A percentile compares a stretch with the other conserved stretches of the same genome.
Evolutionary conservation across 768 basidiomycete species (phyloP).

Genomic region (Suillus paluster): DNA sequence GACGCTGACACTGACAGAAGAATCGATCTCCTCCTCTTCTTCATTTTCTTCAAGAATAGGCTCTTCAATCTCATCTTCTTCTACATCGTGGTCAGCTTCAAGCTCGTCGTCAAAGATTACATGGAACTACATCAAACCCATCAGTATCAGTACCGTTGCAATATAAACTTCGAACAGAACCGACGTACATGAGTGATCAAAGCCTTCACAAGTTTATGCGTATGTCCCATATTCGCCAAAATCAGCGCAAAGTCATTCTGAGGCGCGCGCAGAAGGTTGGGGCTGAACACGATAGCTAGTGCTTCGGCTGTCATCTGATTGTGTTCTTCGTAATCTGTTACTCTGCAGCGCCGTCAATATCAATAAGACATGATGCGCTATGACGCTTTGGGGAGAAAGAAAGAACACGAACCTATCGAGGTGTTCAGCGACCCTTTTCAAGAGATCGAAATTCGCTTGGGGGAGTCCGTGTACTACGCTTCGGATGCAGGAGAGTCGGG

Average conservation of each 20-base stretch:
- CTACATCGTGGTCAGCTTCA: constrained; percentile 54
- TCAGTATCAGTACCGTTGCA: no score
- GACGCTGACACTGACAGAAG: constrained; percentile 24
- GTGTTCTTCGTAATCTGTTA: constrained; percentile 86
- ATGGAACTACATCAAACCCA: constrained; percentile 51
- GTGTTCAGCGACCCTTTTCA: constrained; percentile 80
- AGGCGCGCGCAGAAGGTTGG: constrained; percentile 76
- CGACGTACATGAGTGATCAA: constrained; percentile 76
- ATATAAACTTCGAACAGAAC: neutral
- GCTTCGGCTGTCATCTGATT: constrained; percentile 92
- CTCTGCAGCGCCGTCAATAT: constrained; percentile 44
- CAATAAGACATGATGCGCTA: no score
- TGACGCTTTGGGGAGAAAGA: neutral
- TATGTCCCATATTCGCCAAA: constrained; percentile 78
- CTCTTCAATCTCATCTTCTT: constrained; percentile 68
- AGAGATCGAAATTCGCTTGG: constrained; percentile 74
- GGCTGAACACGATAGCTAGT: constrained; percentile 85
- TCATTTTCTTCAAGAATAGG: constrained; percentile 73
- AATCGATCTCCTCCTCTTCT: constrained; percentile 48
- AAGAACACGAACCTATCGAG: constrained; percentile 62
- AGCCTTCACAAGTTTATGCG: constrained; percentile 75
- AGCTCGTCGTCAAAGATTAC: constrained; percentile 78
- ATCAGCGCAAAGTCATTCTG: constrained; percentile 80
- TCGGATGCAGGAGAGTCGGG: constrained; percentile 66
- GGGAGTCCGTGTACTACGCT: constrained; percentile 71